phyloP scores from a whole-genome alignment of 345 rosid genomes.

The Dimocarpus longan region DNA sequence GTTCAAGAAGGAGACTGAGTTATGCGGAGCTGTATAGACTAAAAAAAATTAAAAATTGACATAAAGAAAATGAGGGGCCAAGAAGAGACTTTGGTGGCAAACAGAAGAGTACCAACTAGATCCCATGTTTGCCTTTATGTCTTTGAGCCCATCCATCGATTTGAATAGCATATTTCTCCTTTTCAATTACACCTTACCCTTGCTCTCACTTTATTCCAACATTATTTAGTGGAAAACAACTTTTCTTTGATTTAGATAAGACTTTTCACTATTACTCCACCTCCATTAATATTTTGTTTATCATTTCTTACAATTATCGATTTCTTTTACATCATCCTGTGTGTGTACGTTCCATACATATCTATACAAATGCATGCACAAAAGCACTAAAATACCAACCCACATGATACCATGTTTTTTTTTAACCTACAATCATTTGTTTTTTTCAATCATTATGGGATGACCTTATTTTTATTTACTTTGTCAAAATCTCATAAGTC shows the following conservation, averaged over 20 bases:
- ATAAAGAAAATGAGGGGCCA: conserved; percentile 21
- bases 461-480: too few relatives aligned
- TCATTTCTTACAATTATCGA: background rate
- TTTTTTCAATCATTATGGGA: background rate
- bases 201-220: conserved; percentile 51
- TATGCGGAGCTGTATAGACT: background rate
- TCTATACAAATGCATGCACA: background rate
- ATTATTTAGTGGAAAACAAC: conserved; percentile 57
- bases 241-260: conserved; percentile 41
- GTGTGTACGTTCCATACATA: background rate
- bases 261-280: conserved; percentile 6
- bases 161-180: conserved; percentile 51
- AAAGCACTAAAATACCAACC: background rate
- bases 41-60: background rate
- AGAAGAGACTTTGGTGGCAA: conserved; percentile 62
- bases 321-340: conserved; percentile 16
- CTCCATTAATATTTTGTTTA: background rate
- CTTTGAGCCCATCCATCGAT: conserved; percentile 26
- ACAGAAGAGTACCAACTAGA: conserved; percentile 50
- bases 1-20: background rate
- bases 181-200: conserved; percentile 24
- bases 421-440: background rate
- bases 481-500: background rate
- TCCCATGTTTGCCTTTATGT: conserved; percentile 53
- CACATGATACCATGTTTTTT: background rate